Evolutionary conservation across 306 rosid species (phyloP).

Genomic region (Pachyrhizus erosus): DNA sequence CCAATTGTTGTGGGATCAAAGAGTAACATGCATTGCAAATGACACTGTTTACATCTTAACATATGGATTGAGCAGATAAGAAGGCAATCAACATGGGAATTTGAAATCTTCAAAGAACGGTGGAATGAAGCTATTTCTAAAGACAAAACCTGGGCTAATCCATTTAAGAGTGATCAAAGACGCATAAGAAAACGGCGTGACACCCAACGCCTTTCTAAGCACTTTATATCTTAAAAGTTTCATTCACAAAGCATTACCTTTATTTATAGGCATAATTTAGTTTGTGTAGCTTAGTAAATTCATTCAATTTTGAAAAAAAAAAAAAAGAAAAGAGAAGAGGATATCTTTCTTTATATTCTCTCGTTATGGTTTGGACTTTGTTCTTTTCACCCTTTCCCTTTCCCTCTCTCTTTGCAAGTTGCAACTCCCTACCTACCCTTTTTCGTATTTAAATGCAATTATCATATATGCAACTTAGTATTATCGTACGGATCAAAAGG

Average conservation of each 20-base stretch:
- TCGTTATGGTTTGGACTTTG: neutral
- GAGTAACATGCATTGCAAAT: no score
- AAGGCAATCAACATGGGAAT: constrained; percentile 97
- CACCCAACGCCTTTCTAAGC: neutral
- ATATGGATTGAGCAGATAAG: constrained; percentile 61
- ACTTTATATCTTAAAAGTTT: constrained; percentile 31
- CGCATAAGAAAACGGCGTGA: constrained; percentile 44
- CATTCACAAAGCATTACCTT: constrained; percentile 33
- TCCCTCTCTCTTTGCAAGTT: neutral
- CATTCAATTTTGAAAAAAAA: constrained; percentile 54
- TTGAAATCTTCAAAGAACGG: constrained; percentile 72
- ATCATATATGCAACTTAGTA: neutral
- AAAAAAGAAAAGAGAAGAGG: no score
- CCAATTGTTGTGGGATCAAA: neutral
- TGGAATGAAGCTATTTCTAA: constrained; percentile 76
- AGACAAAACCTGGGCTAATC: constrained; percentile 82
- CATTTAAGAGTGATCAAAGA: constrained; percentile 55
- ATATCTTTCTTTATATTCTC: constrained; percentile 28
- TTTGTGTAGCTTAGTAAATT: constrained; percentile 45
- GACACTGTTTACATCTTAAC: neutral
- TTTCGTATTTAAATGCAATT: neutral
- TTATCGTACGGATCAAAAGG: neutral
- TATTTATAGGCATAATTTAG: constrained; percentile 41
- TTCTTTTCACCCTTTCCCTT: neutral
- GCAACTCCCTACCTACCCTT: neutral